A percentile compares a stretch with the other conserved stretches of the same genome.
phyloP scores from a whole-genome alignment of 2,329 filamentous ascomycete species.

The Chaetomiaceae sp. region DNA sequence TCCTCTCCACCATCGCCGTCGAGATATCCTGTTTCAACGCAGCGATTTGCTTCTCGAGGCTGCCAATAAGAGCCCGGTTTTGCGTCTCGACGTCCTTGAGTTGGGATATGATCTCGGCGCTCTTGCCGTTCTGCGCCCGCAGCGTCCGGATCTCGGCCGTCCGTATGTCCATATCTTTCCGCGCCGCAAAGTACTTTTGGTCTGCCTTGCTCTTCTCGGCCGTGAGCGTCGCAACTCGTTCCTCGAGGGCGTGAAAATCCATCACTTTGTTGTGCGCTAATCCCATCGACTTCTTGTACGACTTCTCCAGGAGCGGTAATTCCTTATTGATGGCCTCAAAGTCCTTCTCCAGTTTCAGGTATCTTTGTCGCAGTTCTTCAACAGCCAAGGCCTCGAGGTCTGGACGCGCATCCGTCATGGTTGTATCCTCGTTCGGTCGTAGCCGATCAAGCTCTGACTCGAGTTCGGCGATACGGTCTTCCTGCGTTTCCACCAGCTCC shows the following conservation, averaged over 20 bases:
- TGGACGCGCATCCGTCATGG: constrained; percentile 42
- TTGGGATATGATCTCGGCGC: constrained; percentile 87
- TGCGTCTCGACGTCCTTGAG: constrained; percentile 85
- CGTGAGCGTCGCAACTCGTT: constrained; percentile 66
- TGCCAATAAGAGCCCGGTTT: constrained; percentile 69
- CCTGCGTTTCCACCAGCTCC: constrained; percentile 73
- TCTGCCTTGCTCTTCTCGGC: constrained; percentile 95
- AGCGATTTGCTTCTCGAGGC: constrained; percentile 84
- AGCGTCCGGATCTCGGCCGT: constrained; percentile 75
- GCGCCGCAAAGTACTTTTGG: constrained; percentile 94
- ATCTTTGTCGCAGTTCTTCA: constrained; percentile 70
- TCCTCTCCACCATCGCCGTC: constrained; percentile 66
- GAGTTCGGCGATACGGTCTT: constrained; percentile 73
- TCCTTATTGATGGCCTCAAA: constrained; percentile 83
- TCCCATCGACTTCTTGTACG: constrained; percentile 83
- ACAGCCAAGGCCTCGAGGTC: constrained; percentile 56
- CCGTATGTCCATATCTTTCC: constrained; percentile 86
- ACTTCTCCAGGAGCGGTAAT: constrained; percentile 80
- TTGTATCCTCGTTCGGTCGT: constrained; percentile 44
- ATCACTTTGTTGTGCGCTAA: constrained; percentile 82
- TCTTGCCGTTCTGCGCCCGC: constrained; percentile 79
- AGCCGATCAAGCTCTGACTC: constrained; percentile 79
- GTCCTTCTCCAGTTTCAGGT: constrained; percentile 71
- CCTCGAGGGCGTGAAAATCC: constrained; percentile 71
- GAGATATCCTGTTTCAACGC: constrained; percentile 77